phyloP scores from a whole-genome alignment of 768 basidiomycete species.

The Cubamyces sp. region DNA sequence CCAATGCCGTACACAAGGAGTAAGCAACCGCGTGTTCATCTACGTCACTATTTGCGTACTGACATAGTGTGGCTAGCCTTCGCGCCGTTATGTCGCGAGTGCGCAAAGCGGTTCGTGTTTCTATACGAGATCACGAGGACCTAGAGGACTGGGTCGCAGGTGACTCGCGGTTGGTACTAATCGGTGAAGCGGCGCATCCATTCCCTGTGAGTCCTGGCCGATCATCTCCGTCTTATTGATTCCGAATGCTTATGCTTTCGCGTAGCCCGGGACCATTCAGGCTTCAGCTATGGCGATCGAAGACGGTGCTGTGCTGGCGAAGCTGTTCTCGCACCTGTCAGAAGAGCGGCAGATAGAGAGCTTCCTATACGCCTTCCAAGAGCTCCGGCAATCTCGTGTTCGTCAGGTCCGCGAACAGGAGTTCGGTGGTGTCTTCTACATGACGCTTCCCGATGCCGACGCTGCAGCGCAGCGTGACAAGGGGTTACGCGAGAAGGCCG shows the following conservation, averaged over 20 bases:
- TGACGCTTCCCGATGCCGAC: constrained; percentile 27
- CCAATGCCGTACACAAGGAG: neutral
- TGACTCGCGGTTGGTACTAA: constrained; percentile 34
- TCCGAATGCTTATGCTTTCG: neutral
- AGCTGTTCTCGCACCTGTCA: constrained; percentile 42
- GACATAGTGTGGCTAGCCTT: constrained; percentile 14
- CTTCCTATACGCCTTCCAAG: constrained; percentile 41
- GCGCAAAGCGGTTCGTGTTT: constrained; percentile 24
- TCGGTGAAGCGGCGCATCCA: constrained; percentile 44
- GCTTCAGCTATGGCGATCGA: constrained; percentile 42
- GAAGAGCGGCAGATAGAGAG: constrained; percentile 35
- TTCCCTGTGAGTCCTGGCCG: constrained; percentile 35
- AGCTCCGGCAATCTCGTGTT: constrained; percentile 38
- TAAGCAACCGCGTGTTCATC: neutral
- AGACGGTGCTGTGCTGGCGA: constrained; percentile 44
- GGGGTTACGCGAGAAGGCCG: constrained; percentile 28
- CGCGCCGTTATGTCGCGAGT: constrained; percentile 18
- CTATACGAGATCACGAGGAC: constrained; percentile 27
- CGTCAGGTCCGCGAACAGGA: constrained; percentile 29
- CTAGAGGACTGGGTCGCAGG: constrained; percentile 41
- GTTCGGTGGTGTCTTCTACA: constrained; percentile 25
- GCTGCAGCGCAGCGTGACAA: constrained; percentile 29
- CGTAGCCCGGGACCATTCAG: constrained; percentile 40
- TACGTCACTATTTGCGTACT: neutral
- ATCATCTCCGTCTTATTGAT: neutral